phyloP scores from a whole-genome alignment of 2,329 filamentous ascomycete species.

The Chaetomiaceae sp. region DNA sequence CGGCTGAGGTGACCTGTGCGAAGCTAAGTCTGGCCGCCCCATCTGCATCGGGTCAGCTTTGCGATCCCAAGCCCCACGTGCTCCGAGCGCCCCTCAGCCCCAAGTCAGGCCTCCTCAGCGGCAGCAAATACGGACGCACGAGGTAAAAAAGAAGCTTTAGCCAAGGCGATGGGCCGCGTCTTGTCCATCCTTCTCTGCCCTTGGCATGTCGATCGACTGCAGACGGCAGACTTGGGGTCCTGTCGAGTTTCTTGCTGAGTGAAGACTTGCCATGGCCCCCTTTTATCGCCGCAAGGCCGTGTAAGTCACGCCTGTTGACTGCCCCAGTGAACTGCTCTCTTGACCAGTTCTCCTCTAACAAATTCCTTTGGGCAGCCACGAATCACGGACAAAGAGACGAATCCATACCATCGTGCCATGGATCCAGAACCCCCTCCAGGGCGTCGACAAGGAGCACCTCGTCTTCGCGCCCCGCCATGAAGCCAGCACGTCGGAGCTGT shows the following conservation, averaged over 20 bases:
- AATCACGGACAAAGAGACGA: slow-evolving; percentile 7
- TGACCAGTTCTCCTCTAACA: not conserved
- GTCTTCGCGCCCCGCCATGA: slow-evolving; percentile 19
- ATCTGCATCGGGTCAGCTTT: no score
- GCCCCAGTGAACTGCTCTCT: no score
- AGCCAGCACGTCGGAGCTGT: slow-evolving; percentile 19
- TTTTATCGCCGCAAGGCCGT: not conserved
- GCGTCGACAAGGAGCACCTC: slow-evolving; percentile 19
- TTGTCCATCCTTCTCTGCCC: not conserved
- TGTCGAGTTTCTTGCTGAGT: not conserved
- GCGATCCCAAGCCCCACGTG: no score
- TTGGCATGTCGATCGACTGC: no score
- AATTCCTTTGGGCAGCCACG: slow-evolving; percentile 27
- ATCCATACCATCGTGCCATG: slow-evolving; percentile 18
- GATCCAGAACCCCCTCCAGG: slow-evolving; percentile 22
- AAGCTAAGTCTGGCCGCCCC: no score
- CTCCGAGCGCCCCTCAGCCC: no score
- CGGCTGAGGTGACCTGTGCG: no score
- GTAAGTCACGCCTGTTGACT: not conserved
- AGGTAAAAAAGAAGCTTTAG: not conserved
- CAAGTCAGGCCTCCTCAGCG: no score
- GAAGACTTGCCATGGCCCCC: not conserved
- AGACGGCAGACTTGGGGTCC: not conserved
- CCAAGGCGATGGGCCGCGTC: not conserved
- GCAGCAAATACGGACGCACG: no score